A percentile compares a stretch with the other conserved stretches of the same genome.
Conservation (phyloP, 148 eudicot species). For the Rhododendron mucronatum region DNA sequence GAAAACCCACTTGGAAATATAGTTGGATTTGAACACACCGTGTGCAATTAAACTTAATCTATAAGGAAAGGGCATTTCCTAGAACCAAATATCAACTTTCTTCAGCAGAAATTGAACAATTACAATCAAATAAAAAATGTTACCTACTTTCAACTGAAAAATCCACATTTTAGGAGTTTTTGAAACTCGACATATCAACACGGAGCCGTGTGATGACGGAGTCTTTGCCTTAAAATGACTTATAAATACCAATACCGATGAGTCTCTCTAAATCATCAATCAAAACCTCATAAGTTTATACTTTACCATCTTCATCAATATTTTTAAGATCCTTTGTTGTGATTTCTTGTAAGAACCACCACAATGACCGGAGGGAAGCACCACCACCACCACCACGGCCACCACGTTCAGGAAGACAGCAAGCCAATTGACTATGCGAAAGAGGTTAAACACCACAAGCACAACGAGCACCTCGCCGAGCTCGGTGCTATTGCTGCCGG, state of each 20-base stretch:
- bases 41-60: not conserved
- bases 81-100: not conserved
- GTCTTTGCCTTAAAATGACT: not conserved
- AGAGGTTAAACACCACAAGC: conserved; percentile 44
- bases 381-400: conserved; percentile 20
- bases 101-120: not conserved
- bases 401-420: not conserved
- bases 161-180: no score
- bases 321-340: not conserved
- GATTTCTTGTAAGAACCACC: not conserved
- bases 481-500: conserved; percentile 37
- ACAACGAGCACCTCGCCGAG: conserved; percentile 23
- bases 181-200: not conserved
- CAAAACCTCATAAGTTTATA: not conserved
- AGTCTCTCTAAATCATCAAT: not conserved
- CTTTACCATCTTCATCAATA: not conserved
- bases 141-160: not conserved
- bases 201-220: not conserved
- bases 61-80: not conserved
- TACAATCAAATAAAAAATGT: no score
- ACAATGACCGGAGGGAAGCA: conserved; percentile 15
- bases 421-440: conserved; percentile 17
- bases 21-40: not conserved
- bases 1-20: no score
- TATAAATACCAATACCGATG: not conserved